A percentile compares a stretch with the other conserved stretches of the same genome.
Evolutionary conservation across 2,329 filamentous ascomycete species (phyloP).

Genomic region (Aspergillus udagawae): DNA sequence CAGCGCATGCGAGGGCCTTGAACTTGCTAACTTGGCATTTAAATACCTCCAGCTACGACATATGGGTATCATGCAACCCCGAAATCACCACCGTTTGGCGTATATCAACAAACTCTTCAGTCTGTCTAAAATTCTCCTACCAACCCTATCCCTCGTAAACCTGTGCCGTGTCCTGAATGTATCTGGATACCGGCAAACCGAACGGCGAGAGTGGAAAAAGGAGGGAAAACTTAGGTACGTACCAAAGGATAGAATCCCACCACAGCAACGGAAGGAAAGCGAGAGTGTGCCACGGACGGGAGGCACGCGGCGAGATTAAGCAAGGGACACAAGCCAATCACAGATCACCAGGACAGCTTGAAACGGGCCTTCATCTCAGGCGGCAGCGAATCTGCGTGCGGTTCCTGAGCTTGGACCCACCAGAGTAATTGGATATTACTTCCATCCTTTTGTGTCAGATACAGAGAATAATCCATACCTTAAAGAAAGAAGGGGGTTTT

Average conservation of each 20-base stretch:
- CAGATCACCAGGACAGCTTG: background rate
- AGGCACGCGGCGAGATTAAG: conserved; percentile 6
- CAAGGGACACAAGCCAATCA: conserved; percentile 3
- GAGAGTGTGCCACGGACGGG: background rate
- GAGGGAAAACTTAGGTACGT: background rate
- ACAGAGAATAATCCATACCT: background rate
- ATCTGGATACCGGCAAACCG: background rate
- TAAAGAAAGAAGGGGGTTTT: no score
- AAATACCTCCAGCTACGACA: background rate
- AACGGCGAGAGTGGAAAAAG: background rate
- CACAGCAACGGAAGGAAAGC: background rate
- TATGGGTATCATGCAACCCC: no score
- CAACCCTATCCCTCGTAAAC: background rate
- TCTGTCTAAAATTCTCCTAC: background rate
- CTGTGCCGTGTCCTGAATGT: background rate
- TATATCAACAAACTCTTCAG: no score
- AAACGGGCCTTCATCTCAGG: conserved; percentile 11
- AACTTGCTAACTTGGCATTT: no score
- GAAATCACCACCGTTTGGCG: no score
- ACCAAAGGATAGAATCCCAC: background rate
- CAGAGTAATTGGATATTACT: conserved; percentile 1
- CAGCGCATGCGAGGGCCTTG: background rate
- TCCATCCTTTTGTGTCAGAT: background rate
- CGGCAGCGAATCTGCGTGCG: conserved; percentile 6
- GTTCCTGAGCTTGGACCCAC: conserved; percentile 10